Evolutionary conservation across 1,284 basidiomycete genomes (phyloP).

Genomic region (Irpex sp.): DNA sequence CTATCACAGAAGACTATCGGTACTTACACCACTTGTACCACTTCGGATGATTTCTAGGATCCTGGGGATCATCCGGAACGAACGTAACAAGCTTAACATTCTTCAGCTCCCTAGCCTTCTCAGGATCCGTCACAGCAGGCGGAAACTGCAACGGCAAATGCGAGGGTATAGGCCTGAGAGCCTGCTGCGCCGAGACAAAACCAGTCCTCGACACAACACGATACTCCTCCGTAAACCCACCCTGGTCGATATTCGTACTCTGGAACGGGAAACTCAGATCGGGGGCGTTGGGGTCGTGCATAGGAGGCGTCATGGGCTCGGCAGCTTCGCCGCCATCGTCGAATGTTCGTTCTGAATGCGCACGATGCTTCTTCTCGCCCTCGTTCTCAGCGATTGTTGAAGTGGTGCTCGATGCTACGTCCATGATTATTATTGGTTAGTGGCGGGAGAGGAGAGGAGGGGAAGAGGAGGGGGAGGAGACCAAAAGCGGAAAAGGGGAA

Average conservation of each 20-base stretch:
- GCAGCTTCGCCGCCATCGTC: slow-evolving; percentile 1
- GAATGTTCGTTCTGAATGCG: not conserved
- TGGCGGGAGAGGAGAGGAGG: not conserved
- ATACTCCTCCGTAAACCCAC: slow-evolving; percentile 30
- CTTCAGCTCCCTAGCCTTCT: slow-evolving; percentile 26
- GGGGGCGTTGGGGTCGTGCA: slow-evolving; percentile 21
- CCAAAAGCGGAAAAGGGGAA: not conserved
- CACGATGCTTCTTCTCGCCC: not conserved
- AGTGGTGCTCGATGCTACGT: slow-evolving; percentile 4
- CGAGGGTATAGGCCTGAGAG: slow-evolving; percentile 26
- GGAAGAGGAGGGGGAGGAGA: no score
- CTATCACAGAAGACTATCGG: slow-evolving; percentile 16
- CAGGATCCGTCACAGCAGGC: slow-evolving; percentile 24
- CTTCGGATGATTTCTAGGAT: slow-evolving; percentile 56
- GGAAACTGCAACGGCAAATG: slow-evolving; percentile 22
- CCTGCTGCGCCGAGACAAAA: slow-evolving; percentile 23
- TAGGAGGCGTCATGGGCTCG: slow-evolving; percentile 10
- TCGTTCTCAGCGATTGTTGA: slow-evolving; percentile 5
- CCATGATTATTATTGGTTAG: not conserved
- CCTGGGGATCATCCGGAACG: slow-evolving; percentile 44
- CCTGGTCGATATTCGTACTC: slow-evolving; percentile 24
- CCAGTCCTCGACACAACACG: slow-evolving; percentile 24
- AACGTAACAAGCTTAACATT: slow-evolving; percentile 28
- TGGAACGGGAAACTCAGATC: slow-evolving; percentile 29
- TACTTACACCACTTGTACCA: slow-evolving; percentile 42